Evolutionary conservation across 2,329 filamentous ascomycete genomes (phyloP).

Genomic region (Aspergillus texensis): DNA sequence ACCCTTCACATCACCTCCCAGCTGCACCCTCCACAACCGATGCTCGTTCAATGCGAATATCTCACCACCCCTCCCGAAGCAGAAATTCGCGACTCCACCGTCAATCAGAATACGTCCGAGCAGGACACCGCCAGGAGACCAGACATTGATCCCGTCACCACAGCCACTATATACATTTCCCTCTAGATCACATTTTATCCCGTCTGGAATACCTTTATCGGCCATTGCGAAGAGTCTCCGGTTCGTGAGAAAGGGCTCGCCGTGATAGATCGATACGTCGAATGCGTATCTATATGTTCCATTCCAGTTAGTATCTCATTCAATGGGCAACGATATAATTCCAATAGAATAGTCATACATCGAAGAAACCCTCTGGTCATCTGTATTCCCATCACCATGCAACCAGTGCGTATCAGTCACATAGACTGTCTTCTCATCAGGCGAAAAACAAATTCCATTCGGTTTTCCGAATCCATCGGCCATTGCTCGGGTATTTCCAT

Average conservation of each 20-base stretch:
- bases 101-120: slow-evolving; percentile 61
- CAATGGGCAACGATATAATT: background rate
- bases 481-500: slow-evolving; percentile 37
- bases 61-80: slow-evolving; percentile 44
- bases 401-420: slow-evolving; percentile 44
- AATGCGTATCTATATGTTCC: slow-evolving; percentile 46
- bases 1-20: slow-evolving; percentile 21
- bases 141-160: slow-evolving; percentile 58
- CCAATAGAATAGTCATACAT: slow-evolving; percentile 25
- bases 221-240: slow-evolving; percentile 56
- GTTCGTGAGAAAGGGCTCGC: slow-evolving; percentile 49
- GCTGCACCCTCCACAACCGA: slow-evolving; percentile 47
- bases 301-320: background rate
- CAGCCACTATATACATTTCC: slow-evolving; percentile 60
- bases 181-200: slow-evolving; percentile 53
- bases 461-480: slow-evolving; percentile 44
- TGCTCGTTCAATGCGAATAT: slow-evolving; percentile 50
- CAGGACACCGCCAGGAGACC: slow-evolving; percentile 50
- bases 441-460: slow-evolving; percentile 49
- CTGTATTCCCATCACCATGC: slow-evolving; percentile 23
- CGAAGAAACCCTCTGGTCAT: slow-evolving; percentile 22
- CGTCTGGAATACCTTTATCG: slow-evolving; percentile 48
- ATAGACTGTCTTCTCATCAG: slow-evolving; percentile 43
- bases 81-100: slow-evolving; percentile 51
- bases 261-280: slow-evolving; percentile 44